These are phyloP conservation scores for Cordyceps tenuipes DNA, from an alignment of 2,329 filamentous ascomycete genomes.

Conservation along the genomic window DNA sequence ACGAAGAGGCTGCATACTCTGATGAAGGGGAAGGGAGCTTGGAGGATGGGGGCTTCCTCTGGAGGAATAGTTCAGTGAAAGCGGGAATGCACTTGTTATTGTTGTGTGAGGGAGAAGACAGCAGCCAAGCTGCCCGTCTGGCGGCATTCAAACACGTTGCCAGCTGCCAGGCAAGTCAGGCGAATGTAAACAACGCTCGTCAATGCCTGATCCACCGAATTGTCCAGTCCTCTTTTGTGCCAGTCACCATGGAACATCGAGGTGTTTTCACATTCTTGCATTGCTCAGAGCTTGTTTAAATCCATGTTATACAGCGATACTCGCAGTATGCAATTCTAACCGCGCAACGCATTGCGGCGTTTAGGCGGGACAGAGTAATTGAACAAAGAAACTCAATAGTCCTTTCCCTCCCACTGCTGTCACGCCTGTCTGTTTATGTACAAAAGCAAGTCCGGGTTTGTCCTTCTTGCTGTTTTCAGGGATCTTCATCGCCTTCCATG, in stretches of 20 bases:
- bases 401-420: slow-evolving; percentile 2
- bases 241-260: background rate
- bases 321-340: slow-evolving; percentile 6
- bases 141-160: background rate
- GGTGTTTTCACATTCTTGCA: background rate
- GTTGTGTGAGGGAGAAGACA: background rate
- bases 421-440: slow-evolving; percentile 24
- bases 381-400: slow-evolving; percentile 4
- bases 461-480: slow-evolving; percentile 27
- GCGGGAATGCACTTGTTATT: background rate
- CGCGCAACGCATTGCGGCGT: background rate
- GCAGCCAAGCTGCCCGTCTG: background rate
- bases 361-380: background rate
- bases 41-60: background rate
- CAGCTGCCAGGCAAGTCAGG: background rate
- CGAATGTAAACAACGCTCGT: background rate
- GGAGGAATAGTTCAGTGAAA: background rate
- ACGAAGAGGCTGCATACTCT: background rate
- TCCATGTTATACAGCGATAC: slow-evolving; percentile 8
- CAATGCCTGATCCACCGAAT: background rate
- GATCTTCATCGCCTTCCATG: slow-evolving; percentile 45
- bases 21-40: background rate
- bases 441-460: slow-evolving; percentile 21
- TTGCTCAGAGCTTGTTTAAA: background rate
- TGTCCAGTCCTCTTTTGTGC: background rate